Percentiles rank a stretch among this genome's conserved stretches.
Conservation (phyloP, 2,329 filamentous ascomycete species). For the Whalleya microplaca region DNA sequence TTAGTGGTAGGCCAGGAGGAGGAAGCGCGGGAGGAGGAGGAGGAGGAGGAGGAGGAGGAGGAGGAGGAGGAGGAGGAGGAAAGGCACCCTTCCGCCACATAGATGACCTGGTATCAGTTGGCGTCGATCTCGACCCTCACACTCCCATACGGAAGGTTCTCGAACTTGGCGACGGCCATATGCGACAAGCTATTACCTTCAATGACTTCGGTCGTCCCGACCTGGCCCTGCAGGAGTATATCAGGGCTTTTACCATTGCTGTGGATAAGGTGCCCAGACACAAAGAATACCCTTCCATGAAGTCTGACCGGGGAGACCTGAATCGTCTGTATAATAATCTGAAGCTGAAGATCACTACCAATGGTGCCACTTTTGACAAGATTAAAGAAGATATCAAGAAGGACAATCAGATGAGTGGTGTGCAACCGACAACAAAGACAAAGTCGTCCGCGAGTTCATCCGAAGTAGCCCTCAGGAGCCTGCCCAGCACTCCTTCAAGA, state of each 20-base stretch:
- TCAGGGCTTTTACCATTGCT: constrained; percentile 79
- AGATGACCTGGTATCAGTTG: constrained; percentile 54
- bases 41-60: constrained; percentile 23
- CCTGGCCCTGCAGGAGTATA: constrained; percentile 79
- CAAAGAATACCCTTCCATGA: constrained; percentile 70
- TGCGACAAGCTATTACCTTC: constrained; percentile 64
- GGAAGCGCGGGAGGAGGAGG: constrained; percentile 25
- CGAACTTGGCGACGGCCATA: constrained; percentile 54
- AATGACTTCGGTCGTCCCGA: constrained; percentile 70
- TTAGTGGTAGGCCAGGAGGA: constrained; percentile 13
- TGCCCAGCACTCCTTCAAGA: constrained; percentile 27
- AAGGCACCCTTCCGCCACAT: constrained; percentile 54
- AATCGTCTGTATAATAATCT: constrained; percentile 54
- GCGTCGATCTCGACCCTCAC: constrained; percentile 51
- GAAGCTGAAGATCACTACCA: constrained; percentile 52
- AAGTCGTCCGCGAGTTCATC: constrained; percentile 17
- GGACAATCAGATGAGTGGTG: constrained; percentile 66
- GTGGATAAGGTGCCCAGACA: constrained; percentile 77
- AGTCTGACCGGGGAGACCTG: constrained; percentile 55
- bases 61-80: constrained; percentile 24
- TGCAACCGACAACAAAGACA: constrained; percentile 53
- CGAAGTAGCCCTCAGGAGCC: constrained; percentile 7
- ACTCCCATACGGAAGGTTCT: constrained; percentile 59
- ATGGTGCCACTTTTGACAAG: constrained; percentile 55
- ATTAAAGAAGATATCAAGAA: constrained; percentile 67